phyloP scores from a whole-genome alignment of 2,329 filamentous ascomycete genomes.

The Claviceps arundinis region DNA sequence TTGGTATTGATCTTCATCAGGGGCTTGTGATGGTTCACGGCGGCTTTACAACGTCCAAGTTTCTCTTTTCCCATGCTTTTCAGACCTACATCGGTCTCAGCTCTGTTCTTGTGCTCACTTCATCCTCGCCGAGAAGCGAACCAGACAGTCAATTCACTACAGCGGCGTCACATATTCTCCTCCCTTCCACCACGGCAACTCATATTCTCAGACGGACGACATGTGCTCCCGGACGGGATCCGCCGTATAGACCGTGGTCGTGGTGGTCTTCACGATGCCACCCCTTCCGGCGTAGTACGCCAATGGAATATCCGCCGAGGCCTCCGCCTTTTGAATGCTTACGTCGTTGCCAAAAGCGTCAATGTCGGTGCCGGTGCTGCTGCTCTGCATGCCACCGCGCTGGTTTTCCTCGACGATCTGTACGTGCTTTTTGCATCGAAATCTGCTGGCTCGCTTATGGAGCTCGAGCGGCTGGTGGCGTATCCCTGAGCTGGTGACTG shows the following conservation, averaged over 20 bases:
- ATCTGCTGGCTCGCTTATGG: neutral
- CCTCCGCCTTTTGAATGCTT: neutral
- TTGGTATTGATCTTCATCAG: too few species aligned
- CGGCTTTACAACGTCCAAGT: too few species aligned
- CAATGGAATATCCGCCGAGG: neutral
- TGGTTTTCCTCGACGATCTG: neutral
- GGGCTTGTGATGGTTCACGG: too few species aligned
- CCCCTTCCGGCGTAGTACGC: neutral
- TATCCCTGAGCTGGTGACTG: neutral
- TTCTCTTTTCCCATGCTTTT: too few species aligned
- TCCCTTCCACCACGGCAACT: neutral
- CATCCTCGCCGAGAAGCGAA: too few species aligned
- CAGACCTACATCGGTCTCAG: too few species aligned
- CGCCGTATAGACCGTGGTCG: neutral
- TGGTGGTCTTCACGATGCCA: neutral
- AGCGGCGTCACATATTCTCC: neutral
- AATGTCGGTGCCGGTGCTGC: neutral
- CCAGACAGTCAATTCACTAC: too few species aligned
- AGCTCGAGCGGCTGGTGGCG: neutral
- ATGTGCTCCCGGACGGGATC: neutral
- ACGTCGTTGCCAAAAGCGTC: slow-evolving; percentile 3
- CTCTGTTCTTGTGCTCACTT: too few species aligned
- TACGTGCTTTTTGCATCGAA: neutral
- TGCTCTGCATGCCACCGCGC: neutral
- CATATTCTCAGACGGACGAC: too few species aligned